phyloP scores from a whole-genome alignment of 2,329 filamentous ascomycete genomes.

The Penicillium thymicola region DNA sequence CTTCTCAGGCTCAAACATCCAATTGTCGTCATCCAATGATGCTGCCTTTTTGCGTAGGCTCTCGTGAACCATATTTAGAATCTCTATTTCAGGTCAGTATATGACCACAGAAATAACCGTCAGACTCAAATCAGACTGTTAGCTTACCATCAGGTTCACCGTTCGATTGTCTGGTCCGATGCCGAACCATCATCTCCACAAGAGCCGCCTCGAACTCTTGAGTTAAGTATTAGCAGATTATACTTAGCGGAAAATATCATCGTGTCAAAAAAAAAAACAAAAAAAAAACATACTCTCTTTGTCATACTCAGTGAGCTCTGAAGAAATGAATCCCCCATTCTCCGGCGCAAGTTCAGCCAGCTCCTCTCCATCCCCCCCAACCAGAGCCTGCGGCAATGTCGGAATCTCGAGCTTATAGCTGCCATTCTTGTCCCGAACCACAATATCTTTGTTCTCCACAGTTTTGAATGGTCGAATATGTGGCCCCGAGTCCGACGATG shows the following conservation, averaged over 20 bases:
- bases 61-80: constrained; percentile 65
- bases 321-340: constrained; percentile 53
- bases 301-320: constrained; percentile 31
- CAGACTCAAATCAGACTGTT: neutral
- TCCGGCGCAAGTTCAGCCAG: constrained; percentile 50
- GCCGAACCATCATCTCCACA: constrained; percentile 42
- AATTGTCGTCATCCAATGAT: constrained; percentile 75
- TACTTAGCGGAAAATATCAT: neutral
- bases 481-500: constrained; percentile 19
- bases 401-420: constrained; percentile 49
- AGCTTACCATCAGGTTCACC: constrained; percentile 61
- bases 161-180: constrained; percentile 52
- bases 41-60: constrained; percentile 71
- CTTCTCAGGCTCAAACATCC: constrained; percentile 81
- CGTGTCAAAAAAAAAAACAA: neutral
- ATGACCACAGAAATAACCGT: neutral
- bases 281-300: constrained; percentile 41
- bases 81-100: constrained; percentile 48
- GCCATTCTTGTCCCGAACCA: constrained; percentile 49
- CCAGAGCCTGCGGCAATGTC: constrained; percentile 35
- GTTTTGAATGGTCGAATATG: constrained; percentile 21
- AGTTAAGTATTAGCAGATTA: constrained; percentile 2
- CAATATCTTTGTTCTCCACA: constrained; percentile 46
- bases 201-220: constrained; percentile 47
- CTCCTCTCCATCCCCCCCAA: constrained; percentile 41